Conservation (phyloP, 805 yeast species). For the Candida glaebosa region DNA sequence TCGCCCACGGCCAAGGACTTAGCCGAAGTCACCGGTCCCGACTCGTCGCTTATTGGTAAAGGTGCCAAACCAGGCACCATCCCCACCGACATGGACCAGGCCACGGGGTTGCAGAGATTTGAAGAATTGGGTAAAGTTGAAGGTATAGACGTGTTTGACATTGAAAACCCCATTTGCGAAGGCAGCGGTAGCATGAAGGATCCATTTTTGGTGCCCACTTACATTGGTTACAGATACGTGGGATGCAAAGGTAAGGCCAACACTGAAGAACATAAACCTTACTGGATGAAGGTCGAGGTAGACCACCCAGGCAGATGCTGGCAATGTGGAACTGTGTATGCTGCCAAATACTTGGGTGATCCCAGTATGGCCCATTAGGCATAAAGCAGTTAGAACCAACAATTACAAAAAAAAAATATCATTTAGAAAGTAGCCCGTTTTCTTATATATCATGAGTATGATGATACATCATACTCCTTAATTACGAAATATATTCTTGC, state of each 20-base stretch:
- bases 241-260: slow-evolving; percentile 94
- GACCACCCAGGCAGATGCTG: slow-evolving; percentile 90
- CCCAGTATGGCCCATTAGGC: slow-evolving; percentile 54
- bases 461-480: neutral
- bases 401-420: too few species aligned
- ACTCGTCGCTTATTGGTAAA: slow-evolving; percentile 75
- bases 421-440: too few species aligned
- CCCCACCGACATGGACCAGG: slow-evolving; percentile 93
- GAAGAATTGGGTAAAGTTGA: slow-evolving; percentile 91
- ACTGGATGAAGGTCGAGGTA: slow-evolving; percentile 88
- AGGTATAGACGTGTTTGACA: slow-evolving; percentile 93
- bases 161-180: slow-evolving; percentile 79
- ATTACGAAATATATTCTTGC: neutral
- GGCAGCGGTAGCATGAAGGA: slow-evolving; percentile 88
- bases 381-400: neutral
- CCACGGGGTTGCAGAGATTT: slow-evolving; percentile 97
- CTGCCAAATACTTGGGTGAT: slow-evolving; percentile 83
- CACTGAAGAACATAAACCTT: slow-evolving; percentile 83
- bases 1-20: slow-evolving; percentile 52
- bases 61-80: slow-evolving; percentile 85
- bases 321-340: slow-evolving; percentile 97
- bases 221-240: slow-evolving; percentile 89
- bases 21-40: slow-evolving; percentile 74
- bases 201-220: slow-evolving; percentile 87
- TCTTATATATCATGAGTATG: too few species aligned